These are phyloP conservation scores for Colletotrichum musicola DNA, from an alignment of 2,329 filamentous ascomycete genomes.

Conservation along the genomic window DNA sequence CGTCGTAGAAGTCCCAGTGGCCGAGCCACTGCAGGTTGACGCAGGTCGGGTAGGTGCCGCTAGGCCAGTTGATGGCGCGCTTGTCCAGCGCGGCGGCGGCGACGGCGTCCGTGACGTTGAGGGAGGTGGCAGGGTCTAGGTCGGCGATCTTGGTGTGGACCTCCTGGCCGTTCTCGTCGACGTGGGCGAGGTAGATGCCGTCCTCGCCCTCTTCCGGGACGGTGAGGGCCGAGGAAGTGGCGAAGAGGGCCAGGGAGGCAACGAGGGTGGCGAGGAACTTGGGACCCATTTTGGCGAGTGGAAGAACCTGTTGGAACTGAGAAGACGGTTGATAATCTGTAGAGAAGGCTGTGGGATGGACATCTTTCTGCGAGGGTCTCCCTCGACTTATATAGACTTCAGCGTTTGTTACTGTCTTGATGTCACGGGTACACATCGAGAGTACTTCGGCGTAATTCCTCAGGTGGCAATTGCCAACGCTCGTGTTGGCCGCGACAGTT, in stretches of 20 bases:
- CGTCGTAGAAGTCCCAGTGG: constrained; percentile 6
- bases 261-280: neutral
- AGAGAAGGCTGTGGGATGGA: too few species aligned
- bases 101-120: neutral
- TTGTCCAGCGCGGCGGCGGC: neutral
- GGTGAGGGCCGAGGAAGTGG: neutral
- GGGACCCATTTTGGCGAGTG: neutral
- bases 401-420: too few species aligned
- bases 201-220: constrained; percentile 4
- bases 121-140: neutral
- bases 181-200: constrained; percentile 1
- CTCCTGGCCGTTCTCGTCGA: neutral
- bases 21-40: constrained; percentile 12
- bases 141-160: constrained; percentile 18
- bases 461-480: too few species aligned
- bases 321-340: too few species aligned
- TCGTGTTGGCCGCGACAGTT: too few species aligned
- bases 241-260: constrained; percentile 2
- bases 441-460: too few species aligned
- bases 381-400: too few species aligned
- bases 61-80: constrained; percentile 6
- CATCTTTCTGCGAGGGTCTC: too few species aligned
- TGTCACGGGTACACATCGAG: too few species aligned
- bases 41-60: constrained; percentile 13
- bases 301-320: too few species aligned